These are phyloP conservation scores for Penicillium sclerotigenum DNA, from an alignment of 2,329 filamentous ascomycete genomes.

Conservation along the genomic window DNA sequence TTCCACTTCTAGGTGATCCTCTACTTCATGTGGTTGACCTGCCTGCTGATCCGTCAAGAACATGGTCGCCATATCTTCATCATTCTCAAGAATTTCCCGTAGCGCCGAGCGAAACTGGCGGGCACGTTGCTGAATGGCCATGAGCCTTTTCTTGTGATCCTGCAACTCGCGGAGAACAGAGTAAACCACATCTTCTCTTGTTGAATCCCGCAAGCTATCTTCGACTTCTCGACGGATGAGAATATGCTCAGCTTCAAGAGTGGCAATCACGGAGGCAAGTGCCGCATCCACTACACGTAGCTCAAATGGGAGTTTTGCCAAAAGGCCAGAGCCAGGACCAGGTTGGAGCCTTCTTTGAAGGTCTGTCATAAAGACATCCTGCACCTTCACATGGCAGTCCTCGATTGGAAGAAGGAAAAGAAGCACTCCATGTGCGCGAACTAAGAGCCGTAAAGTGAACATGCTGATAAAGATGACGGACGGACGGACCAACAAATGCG, in stretches of 20 bases:
- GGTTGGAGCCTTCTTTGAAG: slow-evolving; percentile 26
- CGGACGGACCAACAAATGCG: slow-evolving; percentile 35
- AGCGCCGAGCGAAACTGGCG: slow-evolving; percentile 34
- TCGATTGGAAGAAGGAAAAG: slow-evolving; percentile 26
- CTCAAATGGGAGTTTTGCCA: slow-evolving; percentile 32
- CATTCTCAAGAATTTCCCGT: slow-evolving; percentile 35
- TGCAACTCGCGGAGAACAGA: slow-evolving; percentile 28
- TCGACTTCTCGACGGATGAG: slow-evolving; percentile 20
- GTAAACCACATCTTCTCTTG: slow-evolving; percentile 16
- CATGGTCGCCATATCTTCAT: slow-evolving; percentile 39
- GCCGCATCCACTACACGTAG: slow-evolving; percentile 37
- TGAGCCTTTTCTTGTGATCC: slow-evolving; percentile 26
- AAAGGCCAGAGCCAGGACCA: slow-evolving; percentile 13
- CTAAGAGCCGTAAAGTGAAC: slow-evolving; percentile 37
- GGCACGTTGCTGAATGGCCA: slow-evolving; percentile 32
- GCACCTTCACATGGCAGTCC: slow-evolving; percentile 12
- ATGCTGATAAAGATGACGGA: slow-evolving; percentile 35
- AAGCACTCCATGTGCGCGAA: slow-evolving; percentile 32
- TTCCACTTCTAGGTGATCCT: slow-evolving; percentile 39
- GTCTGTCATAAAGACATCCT: slow-evolving; percentile 27
- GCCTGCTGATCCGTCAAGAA: slow-evolving; percentile 33
- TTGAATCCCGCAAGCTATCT: slow-evolving; percentile 20
- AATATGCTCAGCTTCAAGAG: slow-evolving; percentile 34
- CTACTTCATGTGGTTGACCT: slow-evolving; percentile 27
- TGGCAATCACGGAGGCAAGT: slow-evolving; percentile 33